Conservation (phyloP, 805 yeast species). For the Phaffomyces antillensis region DNA sequence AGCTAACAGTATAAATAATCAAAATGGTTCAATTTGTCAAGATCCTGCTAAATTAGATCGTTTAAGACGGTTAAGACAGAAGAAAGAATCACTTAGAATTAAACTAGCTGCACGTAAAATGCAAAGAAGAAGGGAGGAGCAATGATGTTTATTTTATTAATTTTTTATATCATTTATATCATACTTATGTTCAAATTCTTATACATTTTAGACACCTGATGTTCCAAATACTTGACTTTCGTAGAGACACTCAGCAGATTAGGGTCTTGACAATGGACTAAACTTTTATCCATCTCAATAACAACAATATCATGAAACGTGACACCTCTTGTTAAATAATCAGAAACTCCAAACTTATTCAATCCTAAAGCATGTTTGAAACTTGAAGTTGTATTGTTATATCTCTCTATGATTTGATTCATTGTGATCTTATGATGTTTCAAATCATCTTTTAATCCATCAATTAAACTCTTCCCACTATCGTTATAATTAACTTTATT, state of each 20-base stretch:
- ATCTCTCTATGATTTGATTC: conserved; percentile 30
- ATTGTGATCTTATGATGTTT: conserved; percentile 35
- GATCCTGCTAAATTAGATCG: conserved; percentile 31
- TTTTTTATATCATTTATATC: conserved; percentile 20
- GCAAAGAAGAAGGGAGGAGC: conserved; percentile 17
- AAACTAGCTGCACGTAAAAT: conserved; percentile 25
- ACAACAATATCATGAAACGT: conserved; percentile 57
- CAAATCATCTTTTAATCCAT: conserved; percentile 48
- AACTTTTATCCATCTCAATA: conserved; percentile 50
- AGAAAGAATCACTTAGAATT: conserved; percentile 38
- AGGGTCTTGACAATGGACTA: conserved; percentile 63
- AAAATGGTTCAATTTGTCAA: conserved; percentile 21
- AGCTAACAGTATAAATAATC: neutral
- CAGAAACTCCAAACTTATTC: conserved; percentile 32
- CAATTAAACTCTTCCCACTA: conserved; percentile 47
- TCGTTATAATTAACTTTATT: conserved; percentile 25
- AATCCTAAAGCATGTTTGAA: conserved; percentile 28
- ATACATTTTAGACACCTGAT: conserved; percentile 19
- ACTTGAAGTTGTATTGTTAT: conserved; percentile 27
- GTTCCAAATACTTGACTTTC: conserved; percentile 55
- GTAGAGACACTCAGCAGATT: conserved; percentile 53
- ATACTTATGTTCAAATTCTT: conserved; percentile 18
- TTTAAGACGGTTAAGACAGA: conserved; percentile 33
- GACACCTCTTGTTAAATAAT: conserved; percentile 54
- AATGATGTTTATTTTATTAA: conserved; percentile 10